Percentiles rank a stretch among this genome's conserved stretches.
phyloP scores from a whole-genome alignment of 108 stramenopile species.

The Stephanodiscus triporus region DNA sequence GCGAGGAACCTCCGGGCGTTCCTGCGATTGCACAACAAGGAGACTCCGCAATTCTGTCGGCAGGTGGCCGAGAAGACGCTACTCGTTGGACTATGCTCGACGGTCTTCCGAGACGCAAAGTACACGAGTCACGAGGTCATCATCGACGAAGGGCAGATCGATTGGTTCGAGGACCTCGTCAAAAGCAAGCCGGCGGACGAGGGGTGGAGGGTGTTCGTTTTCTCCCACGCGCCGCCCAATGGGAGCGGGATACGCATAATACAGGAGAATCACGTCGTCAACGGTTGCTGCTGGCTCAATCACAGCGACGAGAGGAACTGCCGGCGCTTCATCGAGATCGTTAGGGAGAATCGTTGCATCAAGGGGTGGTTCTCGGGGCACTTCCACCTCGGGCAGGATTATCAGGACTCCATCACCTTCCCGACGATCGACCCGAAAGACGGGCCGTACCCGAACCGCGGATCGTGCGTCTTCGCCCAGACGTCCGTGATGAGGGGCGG shows the following conservation, averaged over 20 bases:
- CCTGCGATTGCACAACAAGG: constrained; percentile 63
- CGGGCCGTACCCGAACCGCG: constrained; percentile 71
- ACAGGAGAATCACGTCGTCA: constrained; percentile 86
- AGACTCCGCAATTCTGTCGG: constrained; percentile 82
- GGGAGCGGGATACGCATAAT: constrained; percentile 90
- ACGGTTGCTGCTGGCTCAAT: constrained; percentile 90
- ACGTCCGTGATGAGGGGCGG: constrained; percentile 83
- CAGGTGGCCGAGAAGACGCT: constrained; percentile 88
- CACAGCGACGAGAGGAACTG: constrained; percentile 61
- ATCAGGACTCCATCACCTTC: constrained; percentile 58
- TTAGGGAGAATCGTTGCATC: constrained; percentile 77
- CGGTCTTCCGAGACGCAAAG: constrained; percentile 85
- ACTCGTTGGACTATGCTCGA: constrained; percentile 84
- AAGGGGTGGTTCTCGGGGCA: constrained; percentile 95
- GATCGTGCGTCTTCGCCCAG: constrained; percentile 82
- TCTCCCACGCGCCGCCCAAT: constrained; percentile 93
- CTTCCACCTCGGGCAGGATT: constrained; percentile 90
- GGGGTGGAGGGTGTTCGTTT: constrained; percentile 94
- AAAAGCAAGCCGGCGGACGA: constrained; percentile 74
- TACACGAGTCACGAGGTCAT: constrained; percentile 92
- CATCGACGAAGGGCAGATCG: constrained; percentile 86
- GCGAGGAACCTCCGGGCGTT: constrained; percentile 76
- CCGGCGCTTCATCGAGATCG: constrained; percentile 77
- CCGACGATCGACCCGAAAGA: constrained; percentile 61
- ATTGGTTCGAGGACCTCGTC: constrained; percentile 86